Conservation (phyloP, 2,329 filamentous ascomycete genomes). For the Pseudopithomyces chartarum region DNA sequence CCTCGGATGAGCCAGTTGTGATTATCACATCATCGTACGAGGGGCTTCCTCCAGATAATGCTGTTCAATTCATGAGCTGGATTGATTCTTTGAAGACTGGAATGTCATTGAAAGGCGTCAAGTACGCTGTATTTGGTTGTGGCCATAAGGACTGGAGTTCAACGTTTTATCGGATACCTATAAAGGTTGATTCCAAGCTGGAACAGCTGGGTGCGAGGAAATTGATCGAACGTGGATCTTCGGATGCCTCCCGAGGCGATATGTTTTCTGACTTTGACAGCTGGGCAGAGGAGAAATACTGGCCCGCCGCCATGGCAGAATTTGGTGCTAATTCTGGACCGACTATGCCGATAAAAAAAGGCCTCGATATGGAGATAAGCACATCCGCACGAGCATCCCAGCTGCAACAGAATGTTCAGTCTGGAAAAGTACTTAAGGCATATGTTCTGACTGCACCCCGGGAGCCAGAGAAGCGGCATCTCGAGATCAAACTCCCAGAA, state of each 20-base stretch:
- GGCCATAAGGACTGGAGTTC: conserved; percentile 40
- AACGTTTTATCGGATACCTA: conserved; percentile 44
- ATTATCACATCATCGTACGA: conserved; percentile 44
- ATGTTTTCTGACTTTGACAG: conserved; percentile 39
- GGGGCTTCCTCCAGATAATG: conserved; percentile 44
- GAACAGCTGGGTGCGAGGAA: conserved; percentile 20
- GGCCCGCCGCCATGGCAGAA: conserved; percentile 22
- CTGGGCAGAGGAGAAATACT: conserved; percentile 32
- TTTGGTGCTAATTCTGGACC: conserved; percentile 1
- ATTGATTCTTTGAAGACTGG: conserved; percentile 21
- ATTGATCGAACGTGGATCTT: conserved; percentile 22
- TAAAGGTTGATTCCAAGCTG: conserved; percentile 30
- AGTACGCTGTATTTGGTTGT: conserved; percentile 41
- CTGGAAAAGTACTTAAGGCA: conserved; percentile 17
- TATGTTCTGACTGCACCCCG: conserved; percentile 16
- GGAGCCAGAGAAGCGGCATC: conserved; percentile 17
- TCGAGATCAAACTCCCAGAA: conserved; percentile 32
- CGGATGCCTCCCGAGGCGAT: conserved; percentile 31
- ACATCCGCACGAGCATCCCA: conserved; percentile 14
- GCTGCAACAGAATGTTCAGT: conserved; percentile 26
- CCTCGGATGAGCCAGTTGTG: conserved; percentile 32
- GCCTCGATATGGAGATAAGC: neutral
- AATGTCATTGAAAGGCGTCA: conserved; percentile 23
- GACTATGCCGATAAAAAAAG: neutral
- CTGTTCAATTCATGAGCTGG: conserved; percentile 40